phyloP scores from a whole-genome alignment of 1,139 yeast genomes.

The Candida sp. region DNA sequence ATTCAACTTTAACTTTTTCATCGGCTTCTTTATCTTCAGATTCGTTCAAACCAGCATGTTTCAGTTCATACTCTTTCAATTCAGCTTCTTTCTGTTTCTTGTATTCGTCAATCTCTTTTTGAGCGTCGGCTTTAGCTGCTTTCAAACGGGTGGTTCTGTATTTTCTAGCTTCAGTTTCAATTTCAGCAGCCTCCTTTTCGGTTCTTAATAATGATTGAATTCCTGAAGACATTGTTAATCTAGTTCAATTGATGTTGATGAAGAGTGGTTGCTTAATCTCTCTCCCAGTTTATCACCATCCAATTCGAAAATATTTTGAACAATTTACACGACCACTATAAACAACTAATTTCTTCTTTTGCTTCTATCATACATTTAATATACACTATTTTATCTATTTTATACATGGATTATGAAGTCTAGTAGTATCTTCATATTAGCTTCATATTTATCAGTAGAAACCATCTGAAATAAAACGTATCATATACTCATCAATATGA shows the following conservation, averaged over 20 bases:
- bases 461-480: conserved; percentile 83
- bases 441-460: conserved; percentile 13
- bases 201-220: conserved; percentile 54
- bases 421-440: conserved; percentile 38
- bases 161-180: conserved; percentile 86
- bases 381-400: neutral
- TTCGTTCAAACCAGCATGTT: conserved; percentile 65
- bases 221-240: conserved; percentile 28
- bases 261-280: neutral
- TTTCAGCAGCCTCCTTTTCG: conserved; percentile 94
- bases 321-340: neutral
- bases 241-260: neutral
- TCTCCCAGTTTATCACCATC: neutral
- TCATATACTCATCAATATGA: conserved; percentile 96
- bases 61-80: conserved; percentile 66
- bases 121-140: conserved; percentile 93
- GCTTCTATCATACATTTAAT: neutral
- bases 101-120: conserved; percentile 83
- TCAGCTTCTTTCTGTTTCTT: conserved; percentile 83
- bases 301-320: neutral
- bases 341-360: neutral
- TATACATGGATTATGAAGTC: neutral
- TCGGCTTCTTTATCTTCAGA: conserved; percentile 74
- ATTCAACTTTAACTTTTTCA: conserved; percentile 54
- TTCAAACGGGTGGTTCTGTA: conserved; percentile 86